A percentile compares a stretch with the other conserved stretches of the same genome.
Evolutionary conservation across 2,329 filamentous ascomycete species (phyloP).

Genomic region (Fusarium sp.): DNA sequence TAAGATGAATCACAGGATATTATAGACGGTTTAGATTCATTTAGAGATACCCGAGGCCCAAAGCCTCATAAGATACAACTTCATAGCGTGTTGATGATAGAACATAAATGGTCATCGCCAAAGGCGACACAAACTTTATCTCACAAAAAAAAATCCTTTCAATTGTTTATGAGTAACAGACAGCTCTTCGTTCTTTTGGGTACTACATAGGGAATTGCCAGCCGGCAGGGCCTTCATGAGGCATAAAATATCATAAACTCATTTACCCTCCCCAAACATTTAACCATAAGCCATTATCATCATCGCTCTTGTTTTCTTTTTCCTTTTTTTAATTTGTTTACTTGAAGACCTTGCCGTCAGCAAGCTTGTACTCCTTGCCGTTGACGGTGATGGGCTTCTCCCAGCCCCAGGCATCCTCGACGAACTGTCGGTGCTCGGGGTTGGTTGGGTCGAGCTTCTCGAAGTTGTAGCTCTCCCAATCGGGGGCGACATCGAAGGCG

Average conservation of each 20-base stretch:
- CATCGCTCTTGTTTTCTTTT: constrained; percentile 34
- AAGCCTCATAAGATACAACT: constrained; percentile 10
- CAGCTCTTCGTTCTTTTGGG: constrained; percentile 27
- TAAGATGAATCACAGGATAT: neutral
- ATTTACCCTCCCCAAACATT: constrained; percentile 42
- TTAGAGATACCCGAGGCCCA: constrained; percentile 30
- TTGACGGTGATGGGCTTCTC: constrained; percentile 82
- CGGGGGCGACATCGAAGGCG: constrained; percentile 96
- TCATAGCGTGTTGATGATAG: neutral
- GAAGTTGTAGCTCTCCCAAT: constrained; percentile 97
- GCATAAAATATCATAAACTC: constrained; percentile 44
- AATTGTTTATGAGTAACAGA: constrained; percentile 34
- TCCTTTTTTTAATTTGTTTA: constrained; percentile 62
- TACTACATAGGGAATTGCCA: constrained; percentile 36
- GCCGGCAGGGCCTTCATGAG: constrained; percentile 37
- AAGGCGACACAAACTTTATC: neutral
- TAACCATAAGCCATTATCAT: constrained; percentile 50
- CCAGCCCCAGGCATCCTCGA: constrained; percentile 91
- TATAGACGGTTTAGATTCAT: constrained; percentile 1
- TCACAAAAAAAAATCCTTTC: constrained; percentile 19
- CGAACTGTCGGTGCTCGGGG: constrained; percentile 83
- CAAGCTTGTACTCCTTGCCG: constrained; percentile 90
- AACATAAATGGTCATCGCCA: neutral
- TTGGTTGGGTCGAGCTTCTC: constrained; percentile 93
- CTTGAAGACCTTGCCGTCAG: constrained; percentile 99